Evolutionary conservation across 148 eudicot genomes (phyloP).

Genomic region (Talinum fruticosum): DNA sequence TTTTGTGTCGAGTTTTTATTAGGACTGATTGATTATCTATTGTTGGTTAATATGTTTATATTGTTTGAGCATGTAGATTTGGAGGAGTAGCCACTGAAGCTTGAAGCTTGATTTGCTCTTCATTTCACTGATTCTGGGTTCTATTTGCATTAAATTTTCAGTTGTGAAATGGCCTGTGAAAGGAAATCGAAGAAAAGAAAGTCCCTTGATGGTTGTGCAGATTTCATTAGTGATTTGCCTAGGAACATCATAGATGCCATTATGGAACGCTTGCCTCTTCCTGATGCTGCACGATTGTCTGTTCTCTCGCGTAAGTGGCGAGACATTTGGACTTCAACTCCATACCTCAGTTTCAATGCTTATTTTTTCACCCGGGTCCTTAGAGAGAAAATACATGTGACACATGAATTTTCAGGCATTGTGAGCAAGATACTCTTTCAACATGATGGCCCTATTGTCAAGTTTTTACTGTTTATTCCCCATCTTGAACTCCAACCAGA

Average conservation of each 20-base stretch:
- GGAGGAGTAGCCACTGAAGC: background rate
- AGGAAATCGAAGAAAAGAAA: conserved; percentile 6
- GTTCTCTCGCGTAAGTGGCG: conserved; percentile 26
- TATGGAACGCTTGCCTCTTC: conserved; percentile 23
- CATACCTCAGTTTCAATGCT: conserved; percentile 21
- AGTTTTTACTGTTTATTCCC: conserved; percentile 18
- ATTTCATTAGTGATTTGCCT: conserved; percentile 24
- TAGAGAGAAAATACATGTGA: background rate
- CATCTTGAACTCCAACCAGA: background rate
- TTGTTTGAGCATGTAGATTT: background rate
- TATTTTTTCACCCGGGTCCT: conserved; percentile 14
- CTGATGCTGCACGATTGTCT: conserved; percentile 29
- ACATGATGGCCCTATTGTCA: conserved; percentile 19
- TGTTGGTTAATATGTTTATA: background rate
- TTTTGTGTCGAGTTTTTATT: background rate
- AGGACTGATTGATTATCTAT: background rate
- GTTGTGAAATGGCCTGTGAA: conserved; percentile 12
- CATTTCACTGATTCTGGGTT: background rate
- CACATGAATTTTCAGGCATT: conserved; percentile 10
- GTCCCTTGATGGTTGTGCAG: background rate
- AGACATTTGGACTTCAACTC: conserved; percentile 26
- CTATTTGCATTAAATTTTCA: background rate
- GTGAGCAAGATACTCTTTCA: conserved; percentile 32
- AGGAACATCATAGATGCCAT: conserved; percentile 21
- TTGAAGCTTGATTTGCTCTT: background rate